These are phyloP conservation scores for Pseudopithomyces chartarum DNA, from an alignment of 2,329 filamentous ascomycete species.

Conservation along the genomic window DNA sequence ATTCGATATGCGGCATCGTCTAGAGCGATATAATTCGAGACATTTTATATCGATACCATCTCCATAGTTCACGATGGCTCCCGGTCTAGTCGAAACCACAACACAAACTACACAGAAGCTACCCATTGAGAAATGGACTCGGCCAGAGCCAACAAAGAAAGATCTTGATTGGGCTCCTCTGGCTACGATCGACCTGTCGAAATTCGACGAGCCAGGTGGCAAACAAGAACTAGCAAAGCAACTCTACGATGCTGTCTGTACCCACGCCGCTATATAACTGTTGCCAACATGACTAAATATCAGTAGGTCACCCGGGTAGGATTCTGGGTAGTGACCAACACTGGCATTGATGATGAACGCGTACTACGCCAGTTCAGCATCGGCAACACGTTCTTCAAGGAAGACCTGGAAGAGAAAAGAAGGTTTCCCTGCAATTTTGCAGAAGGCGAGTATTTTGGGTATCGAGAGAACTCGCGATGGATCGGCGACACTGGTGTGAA, in stretches of 20 bases:
- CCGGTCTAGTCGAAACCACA: conserved; percentile 15
- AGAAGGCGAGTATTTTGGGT: conserved; percentile 12
- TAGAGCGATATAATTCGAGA: background rate
- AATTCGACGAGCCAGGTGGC: conserved; percentile 19
- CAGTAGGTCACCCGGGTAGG: conserved; percentile 10
- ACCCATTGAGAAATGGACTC: conserved; percentile 22
- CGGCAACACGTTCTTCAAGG: conserved; percentile 10
- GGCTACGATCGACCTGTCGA: conserved; percentile 19
- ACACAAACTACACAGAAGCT: conserved; percentile 10
- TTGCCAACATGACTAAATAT: background rate
- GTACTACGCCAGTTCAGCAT: conserved; percentile 9
- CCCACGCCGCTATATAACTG: background rate
- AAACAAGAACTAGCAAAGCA: conserved; percentile 19
- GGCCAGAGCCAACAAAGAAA: conserved; percentile 23
- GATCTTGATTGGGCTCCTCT: conserved; percentile 29
- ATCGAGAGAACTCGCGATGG: conserved; percentile 29
- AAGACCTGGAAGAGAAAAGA: conserved; percentile 6
- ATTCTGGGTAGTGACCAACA: conserved; percentile 16
- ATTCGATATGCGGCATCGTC: no score
- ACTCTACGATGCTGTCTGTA: conserved; percentile 18
- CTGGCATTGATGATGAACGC: conserved; percentile 17
- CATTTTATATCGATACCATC: background rate
- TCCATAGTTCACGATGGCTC: conserved; percentile 18
- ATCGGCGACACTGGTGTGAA: conserved; percentile 45
- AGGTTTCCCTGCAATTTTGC: conserved; percentile 11